Evolutionary conservation across 1,284 basidiomycete species (phyloP), one percentile per base, ranked within the genome.

Genomic region (Phellopilus nigrolimitatus): DNA sequence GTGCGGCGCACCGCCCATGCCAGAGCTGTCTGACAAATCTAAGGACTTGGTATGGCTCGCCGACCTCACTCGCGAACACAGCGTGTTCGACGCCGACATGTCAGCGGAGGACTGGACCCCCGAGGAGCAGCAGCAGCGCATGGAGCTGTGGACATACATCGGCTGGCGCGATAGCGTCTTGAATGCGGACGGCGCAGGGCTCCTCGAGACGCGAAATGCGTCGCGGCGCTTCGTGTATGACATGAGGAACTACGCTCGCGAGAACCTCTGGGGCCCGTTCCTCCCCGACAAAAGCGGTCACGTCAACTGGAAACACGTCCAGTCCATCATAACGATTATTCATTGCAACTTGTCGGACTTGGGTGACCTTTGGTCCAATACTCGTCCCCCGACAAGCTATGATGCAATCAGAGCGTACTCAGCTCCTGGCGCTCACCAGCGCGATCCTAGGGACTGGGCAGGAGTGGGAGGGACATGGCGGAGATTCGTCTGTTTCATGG

Each of bases 401-500:
- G 69, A 78, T 39, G 71, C 75, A 12, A 70, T 73, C 13, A 66
- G 78, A 9, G 68, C 74, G 19, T 75, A 76, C 60, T 79, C 79
- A 21, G 75, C 77, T 5, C 74, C 75, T n/a, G 71, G 67, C 10
- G 47, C 41, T 27, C 51, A 64, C 27, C 61, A 62, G 38, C 63
- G 65, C 27, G 51, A 60, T 39, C 59, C 65, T 17, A 57, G 62
- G 28, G 83, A 86, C 62, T 87, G 84, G 84, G 82, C 83, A 24
- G 82, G 82, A 9, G 74, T 85, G 3, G 78, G 80, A 62, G 84
- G 82, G 61, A 75, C 71, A 13, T 88, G 84, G 84, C 71, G 76
- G 57, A 69, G 84, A 63, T 79, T 81, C 56, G 78, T 86, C 12
- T 84, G 77, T 52, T 87, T 84, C 58, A 82, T 86, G 80, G 84